Base-by-base conservation (phyloP, 306 rosid genomes). In the Glycine tomentella region DNA sequence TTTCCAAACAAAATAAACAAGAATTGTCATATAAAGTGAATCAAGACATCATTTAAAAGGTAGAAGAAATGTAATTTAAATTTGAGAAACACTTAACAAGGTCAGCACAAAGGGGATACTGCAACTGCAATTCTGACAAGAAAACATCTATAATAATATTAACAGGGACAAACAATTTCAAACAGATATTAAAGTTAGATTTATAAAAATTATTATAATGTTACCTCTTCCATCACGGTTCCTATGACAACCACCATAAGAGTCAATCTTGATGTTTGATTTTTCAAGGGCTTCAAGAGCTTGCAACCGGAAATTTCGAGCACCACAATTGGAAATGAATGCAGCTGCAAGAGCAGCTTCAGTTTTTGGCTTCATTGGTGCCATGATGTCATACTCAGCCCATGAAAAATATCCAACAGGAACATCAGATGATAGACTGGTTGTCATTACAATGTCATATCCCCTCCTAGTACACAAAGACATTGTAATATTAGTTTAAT, bases 351-450 rank as follows among this genome's bases (percentile, higher is more conserved):
- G 90, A 84, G 99, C 90, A 36, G 66, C 86, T 82, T 93, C 99
- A 68, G 83, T 96, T 90, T 96, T 96, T 63, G 94, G 93, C 87
- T 64, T 84, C 46, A 93, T 40, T 6, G 97, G 98, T 44, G 94
- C 97, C 99, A 96, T 96, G 80, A 96, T 88, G 77, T 96, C 93
- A 83, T 96, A 96, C 91, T 96, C 99, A 38, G 99, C 94, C 99
- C 99, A 96, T 44, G 99, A 96, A 82, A 96, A 96, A 84, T 96
- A 96, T 84, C 99, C 99, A 49, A 92, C 98, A 62, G 98, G 97
- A 86, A 96, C 98, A 86, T 96, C 97, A 83, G 98, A 96, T 77
- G 94, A 93, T 84, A 96, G 93, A 92, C 99, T 96, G 56, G 97
- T 96, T 12, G 98, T 96, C 99, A 96, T 96, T 74, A 96, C 87